Evolutionary conservation across 176 grass and related monocot genomes (phyloP).

Genomic region (Rhynchospora breviuscula): DNA sequence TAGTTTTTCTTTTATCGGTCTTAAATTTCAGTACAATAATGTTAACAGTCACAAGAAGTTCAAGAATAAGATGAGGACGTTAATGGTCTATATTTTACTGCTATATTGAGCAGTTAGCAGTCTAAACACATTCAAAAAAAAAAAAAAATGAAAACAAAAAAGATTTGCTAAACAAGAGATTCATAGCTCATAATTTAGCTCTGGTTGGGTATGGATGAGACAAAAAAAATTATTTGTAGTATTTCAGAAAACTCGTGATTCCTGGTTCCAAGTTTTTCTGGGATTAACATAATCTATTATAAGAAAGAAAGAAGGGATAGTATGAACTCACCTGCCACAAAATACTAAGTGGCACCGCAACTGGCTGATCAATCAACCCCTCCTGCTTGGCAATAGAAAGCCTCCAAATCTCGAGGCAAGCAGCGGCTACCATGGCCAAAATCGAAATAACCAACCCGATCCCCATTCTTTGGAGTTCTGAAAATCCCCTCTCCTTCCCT

Average conservation of each 20-base stretch:
- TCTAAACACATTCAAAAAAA: neutral
- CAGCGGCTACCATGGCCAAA: constrained; percentile 61
- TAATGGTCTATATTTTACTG: neutral
- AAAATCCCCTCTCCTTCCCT: constrained; percentile 69
- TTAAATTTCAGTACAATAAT: neutral
- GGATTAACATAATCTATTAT: neutral
- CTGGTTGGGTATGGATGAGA: neutral
- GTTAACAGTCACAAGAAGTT: neutral
- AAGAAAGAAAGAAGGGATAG: neutral
- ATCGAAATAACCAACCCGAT: constrained; percentile 77
- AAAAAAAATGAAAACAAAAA: neutral
- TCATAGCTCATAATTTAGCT: neutral
- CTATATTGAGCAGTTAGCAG: neutral
- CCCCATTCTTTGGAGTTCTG: constrained; percentile 77
- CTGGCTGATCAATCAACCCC: constrained; percentile 49
- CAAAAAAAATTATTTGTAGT: neutral
- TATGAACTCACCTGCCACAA: constrained; percentile 46
- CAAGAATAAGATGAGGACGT: neutral
- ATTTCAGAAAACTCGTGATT: neutral
- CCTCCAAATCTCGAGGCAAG: constrained; percentile 60
- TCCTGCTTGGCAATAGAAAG: constrained; percentile 41
- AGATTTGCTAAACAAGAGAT: neutral
- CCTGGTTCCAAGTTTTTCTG: neutral
- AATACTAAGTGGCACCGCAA: constrained; percentile 70
- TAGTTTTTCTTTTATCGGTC: neutral